Percentiles rank a stretch among this genome's conserved stretches.
Conservation (phyloP, 768 basidiomycete genomes). For the Kwoniella sp. region DNA sequence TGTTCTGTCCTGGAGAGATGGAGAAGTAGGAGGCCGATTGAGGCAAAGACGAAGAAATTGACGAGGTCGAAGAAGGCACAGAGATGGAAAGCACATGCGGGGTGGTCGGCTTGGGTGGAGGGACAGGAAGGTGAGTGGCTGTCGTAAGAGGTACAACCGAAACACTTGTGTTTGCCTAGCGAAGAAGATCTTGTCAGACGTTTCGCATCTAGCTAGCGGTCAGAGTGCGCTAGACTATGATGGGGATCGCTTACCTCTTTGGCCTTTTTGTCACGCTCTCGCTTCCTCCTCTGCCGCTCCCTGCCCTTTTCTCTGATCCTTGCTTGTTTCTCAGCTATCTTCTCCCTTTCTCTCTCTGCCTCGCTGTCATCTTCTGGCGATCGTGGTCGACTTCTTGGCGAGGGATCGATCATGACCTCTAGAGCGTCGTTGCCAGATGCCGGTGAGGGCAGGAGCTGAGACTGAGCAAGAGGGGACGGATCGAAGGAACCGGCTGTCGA, state of each 20-base stretch:
- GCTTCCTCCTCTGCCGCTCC: conserved; percentile 43
- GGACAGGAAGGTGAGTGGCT: conserved; percentile 27
- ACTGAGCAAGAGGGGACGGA: conserved; percentile 4
- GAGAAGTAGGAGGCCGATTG: conserved; percentile 27
- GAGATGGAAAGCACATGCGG: conserved; percentile 13
- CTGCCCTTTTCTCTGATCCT: conserved; percentile 44
- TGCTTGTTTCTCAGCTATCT: conserved; percentile 27
- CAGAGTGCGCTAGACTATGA: not conserved
- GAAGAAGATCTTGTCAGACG: not conserved
- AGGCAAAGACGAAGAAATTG: conserved; percentile 34
- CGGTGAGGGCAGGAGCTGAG: conserved; percentile 9
- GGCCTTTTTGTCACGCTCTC: conserved; percentile 38
- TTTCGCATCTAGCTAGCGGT: not conserved
- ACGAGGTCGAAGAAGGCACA: conserved; percentile 32
- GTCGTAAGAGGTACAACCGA: conserved; percentile 17
- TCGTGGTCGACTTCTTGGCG: conserved; percentile 9
- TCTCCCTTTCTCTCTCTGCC: conserved; percentile 18
- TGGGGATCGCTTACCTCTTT: conserved; percentile 32
- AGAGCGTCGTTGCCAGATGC: conserved; percentile 7
- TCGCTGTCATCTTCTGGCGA: conserved; percentile 34
- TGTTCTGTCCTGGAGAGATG: conserved; percentile 22
- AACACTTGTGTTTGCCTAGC: not conserved
- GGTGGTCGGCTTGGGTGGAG: conserved; percentile 14
- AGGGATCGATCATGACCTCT: conserved; percentile 6
- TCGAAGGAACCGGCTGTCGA: conserved; percentile 19